phyloP scores from a whole-genome alignment of 441 rosid species.

The Theobroma grandiflorum region DNA sequence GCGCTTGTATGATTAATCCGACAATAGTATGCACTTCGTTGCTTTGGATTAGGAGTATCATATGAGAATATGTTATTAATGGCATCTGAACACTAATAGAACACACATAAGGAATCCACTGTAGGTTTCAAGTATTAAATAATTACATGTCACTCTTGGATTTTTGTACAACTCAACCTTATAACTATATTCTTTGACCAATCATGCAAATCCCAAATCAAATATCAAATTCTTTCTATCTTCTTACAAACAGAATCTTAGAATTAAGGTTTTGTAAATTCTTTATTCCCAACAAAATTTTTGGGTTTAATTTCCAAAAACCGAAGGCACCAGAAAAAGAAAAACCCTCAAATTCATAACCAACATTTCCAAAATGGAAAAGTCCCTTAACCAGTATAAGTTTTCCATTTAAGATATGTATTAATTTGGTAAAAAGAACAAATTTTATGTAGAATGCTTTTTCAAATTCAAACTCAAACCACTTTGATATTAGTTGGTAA shows the following conservation, averaged over 20 bases:
- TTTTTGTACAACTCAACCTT: background rate
- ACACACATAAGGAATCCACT: background rate
- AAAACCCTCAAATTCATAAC: too few relatives aligned
- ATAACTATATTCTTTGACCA: background rate
- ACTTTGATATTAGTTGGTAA: too few relatives aligned
- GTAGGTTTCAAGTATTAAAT: background rate
- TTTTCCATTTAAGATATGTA: too few relatives aligned
- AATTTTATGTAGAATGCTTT: too few relatives aligned
- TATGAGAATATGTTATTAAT: background rate
- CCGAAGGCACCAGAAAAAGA: too few relatives aligned
- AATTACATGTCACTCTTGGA: background rate
- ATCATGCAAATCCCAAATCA: conserved; percentile 18
- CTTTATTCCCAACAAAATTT: too few relatives aligned
- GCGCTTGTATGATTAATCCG: too few relatives aligned
- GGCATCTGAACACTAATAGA: background rate
- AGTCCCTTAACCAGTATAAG: too few relatives aligned
- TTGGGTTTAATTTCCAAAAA: too few relatives aligned
- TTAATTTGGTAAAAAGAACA: too few relatives aligned
- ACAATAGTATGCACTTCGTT: background rate
- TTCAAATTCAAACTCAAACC: too few relatives aligned
- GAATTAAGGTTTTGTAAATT: background rate
- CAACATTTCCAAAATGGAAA: too few relatives aligned
- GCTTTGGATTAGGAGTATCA: background rate
- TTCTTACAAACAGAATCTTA: background rate
- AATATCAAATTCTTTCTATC: background rate